Conservation (phyloP, 257 asterid species). For the Jacaranda mimosifolia region DNA sequence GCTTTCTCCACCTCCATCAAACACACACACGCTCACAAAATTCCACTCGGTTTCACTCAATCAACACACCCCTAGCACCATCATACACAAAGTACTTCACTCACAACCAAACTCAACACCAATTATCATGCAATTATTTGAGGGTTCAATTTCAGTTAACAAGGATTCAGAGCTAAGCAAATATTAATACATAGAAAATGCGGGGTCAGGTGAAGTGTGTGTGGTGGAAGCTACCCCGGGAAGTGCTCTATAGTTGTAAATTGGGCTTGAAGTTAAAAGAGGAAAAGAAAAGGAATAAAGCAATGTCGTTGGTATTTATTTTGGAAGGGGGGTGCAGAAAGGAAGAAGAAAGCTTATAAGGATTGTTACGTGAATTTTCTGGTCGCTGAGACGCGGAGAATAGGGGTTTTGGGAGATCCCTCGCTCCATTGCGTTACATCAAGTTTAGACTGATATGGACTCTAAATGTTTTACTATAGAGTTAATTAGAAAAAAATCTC, state of each 20-base stretch:
- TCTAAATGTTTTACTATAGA: too few species aligned
- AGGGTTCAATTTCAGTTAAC: constrained; percentile 8
- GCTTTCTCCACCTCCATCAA: constrained; percentile 60
- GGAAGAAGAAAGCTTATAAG: constrained; percentile 33
- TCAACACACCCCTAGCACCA: constrained; percentile 36
- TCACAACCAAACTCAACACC: constrained; percentile 15
- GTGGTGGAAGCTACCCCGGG: constrained; percentile 69
- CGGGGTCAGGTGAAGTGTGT: constrained; percentile 36
- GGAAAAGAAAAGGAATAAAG: constrained; percentile 49
- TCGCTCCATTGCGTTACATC: too few species aligned
- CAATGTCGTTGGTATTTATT: constrained; percentile 60
- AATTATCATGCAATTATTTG: constrained; percentile 31
- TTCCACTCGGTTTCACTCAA: background rate
- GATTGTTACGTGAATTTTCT: too few species aligned
- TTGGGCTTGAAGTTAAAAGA: constrained; percentile 37
- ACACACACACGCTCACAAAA: background rate
- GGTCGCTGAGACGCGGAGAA: too few species aligned
- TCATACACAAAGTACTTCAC: too few species aligned
- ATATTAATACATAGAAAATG: constrained; percentile 1
- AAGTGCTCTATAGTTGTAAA: constrained; percentile 48
- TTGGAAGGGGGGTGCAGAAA: constrained; percentile 22
- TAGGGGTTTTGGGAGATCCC: too few species aligned
- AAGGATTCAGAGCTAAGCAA: constrained; percentile 48
- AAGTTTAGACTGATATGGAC: too few species aligned
- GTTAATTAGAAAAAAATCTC: too few species aligned